These are phyloP conservation scores for Boletus pseudo-olivaceus DNA, from an alignment of 768 basidiomycete species.

Conservation along the genomic window DNA sequence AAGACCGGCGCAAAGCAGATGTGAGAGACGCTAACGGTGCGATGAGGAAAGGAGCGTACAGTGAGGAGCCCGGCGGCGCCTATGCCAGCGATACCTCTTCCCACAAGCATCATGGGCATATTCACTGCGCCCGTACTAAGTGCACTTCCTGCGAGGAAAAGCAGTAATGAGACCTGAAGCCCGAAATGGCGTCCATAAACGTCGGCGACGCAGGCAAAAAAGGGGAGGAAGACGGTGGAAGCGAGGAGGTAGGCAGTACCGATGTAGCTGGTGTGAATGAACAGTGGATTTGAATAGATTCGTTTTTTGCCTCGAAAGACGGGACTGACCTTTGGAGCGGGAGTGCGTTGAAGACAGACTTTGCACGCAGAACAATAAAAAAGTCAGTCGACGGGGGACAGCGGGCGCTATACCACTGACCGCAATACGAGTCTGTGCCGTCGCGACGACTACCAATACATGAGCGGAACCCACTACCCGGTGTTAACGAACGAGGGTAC, in stretches of 20 bases:
- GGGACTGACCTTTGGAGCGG: conserved; percentile 22
- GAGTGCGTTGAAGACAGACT: conserved; percentile 31
- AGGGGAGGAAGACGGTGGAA: conserved; percentile 50
- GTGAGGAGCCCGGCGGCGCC: conserved; percentile 46
- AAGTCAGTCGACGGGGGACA: neutral
- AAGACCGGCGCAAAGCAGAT: neutral
- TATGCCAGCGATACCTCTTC: conserved; percentile 47
- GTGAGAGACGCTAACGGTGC: neutral
- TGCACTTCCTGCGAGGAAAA: conserved; percentile 46
- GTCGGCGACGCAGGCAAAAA: conserved; percentile 49
- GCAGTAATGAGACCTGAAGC: conserved; percentile 40
- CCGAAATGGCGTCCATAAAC: conserved; percentile 49
- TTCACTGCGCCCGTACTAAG: conserved; percentile 45
- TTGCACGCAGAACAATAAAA: neutral
- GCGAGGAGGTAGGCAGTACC: conserved; percentile 50
- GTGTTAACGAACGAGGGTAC: neutral
- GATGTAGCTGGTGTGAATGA: conserved; percentile 35
- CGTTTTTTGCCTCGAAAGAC: neutral
- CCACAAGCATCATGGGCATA: conserved; percentile 44
- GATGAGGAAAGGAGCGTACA: conserved; percentile 9
- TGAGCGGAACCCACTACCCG: neutral
- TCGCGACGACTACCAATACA: conserved; percentile 41
- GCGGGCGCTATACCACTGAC: conserved; percentile 24
- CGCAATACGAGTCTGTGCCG: conserved; percentile 49
- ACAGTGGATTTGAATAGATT: neutral